These are phyloP conservation scores for Metarhizium sp. DNA, from an alignment of 2,329 filamentous ascomycete genomes.

Conservation along the genomic window DNA sequence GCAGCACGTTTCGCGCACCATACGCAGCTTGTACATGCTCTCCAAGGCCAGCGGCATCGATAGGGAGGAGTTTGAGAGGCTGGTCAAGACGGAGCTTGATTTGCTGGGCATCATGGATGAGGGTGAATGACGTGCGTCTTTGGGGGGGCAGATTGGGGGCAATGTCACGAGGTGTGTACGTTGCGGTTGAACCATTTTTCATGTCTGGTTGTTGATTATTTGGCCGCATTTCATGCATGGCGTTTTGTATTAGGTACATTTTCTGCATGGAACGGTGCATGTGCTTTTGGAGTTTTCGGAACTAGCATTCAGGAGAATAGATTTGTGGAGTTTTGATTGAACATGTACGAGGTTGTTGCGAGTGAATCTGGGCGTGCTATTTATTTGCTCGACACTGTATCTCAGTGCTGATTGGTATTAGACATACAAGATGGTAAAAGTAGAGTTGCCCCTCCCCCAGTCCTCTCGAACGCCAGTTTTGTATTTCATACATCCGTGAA, in stretches of 20 bases:
- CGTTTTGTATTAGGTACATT: not conserved
- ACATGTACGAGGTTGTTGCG: not conserved
- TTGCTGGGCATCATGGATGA: constrained; percentile 60
- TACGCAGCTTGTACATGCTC: constrained; percentile 67
- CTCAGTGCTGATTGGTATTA: not conserved
- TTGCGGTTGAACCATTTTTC: not conserved
- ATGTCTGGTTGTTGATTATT: constrained; percentile 1
- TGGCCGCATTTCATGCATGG: not conserved
- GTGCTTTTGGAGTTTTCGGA: constrained; percentile 10
- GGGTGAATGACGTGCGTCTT: constrained; percentile 17
- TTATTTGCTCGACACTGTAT: not conserved
- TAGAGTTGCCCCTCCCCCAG: not conserved
- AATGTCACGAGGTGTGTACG: not conserved
- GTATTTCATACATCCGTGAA: not conserved
- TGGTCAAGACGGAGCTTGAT: constrained; percentile 64
- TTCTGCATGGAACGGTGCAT: constrained; percentile 9
- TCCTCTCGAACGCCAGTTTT: not conserved
- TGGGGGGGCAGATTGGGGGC: not conserved
- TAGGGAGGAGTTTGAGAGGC: constrained; percentile 62
- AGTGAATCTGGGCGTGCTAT: not conserved
- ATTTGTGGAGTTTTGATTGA: not conserved
- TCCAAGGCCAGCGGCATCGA: constrained; percentile 64
- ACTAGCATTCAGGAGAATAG: not conserved
- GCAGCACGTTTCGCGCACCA: constrained; percentile 67
- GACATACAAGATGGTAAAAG: no score